Evolutionary conservation across 495 filamentous ascomycete species (phyloP).

Genomic region (Clavariopsis aquatica): DNA sequence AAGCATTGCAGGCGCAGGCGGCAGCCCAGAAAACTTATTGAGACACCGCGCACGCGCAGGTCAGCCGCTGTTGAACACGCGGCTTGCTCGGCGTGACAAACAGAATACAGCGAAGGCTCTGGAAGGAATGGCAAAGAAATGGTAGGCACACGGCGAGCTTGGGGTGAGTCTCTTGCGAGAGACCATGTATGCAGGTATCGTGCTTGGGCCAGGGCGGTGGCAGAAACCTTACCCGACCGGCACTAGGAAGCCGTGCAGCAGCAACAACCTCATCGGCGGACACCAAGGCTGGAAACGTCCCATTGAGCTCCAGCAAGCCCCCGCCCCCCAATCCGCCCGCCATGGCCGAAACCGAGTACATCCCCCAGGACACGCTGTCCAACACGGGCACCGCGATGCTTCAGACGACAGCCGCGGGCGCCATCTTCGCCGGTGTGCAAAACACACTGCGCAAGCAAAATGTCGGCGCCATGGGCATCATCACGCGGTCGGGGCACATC

Average conservation of each 20-base stretch:
- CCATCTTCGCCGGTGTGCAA: constrained; percentile 73
- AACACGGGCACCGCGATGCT: constrained; percentile 63
- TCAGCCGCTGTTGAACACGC: constrained; percentile 8
- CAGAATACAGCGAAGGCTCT: not conserved
- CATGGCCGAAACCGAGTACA: constrained; percentile 54
- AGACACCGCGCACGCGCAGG: constrained; percentile 23
- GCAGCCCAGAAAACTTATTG: constrained; percentile 10
- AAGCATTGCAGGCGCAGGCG: constrained; percentile 27
- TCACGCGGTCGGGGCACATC: constrained; percentile 68
- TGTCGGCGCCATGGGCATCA: constrained; percentile 71
- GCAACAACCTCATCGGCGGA: constrained; percentile 4
- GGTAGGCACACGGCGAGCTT: not conserved
- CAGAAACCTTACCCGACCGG: constrained; percentile 16
- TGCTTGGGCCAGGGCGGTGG: constrained; percentile 20
- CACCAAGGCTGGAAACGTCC: not conserved
- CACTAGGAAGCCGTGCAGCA: constrained; percentile 4
- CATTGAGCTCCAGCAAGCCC: constrained; percentile 4
- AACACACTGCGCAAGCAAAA: constrained; percentile 81
- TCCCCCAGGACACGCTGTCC: constrained; percentile 71
- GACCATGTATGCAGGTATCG: too few relatives aligned
- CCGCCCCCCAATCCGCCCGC: constrained; percentile 32
- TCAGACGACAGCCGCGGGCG: constrained; percentile 66
- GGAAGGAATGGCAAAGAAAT: not conserved
- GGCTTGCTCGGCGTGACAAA: not conserved
- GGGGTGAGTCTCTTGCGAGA: not conserved